phyloP scores from a whole-genome alignment of 2,329 filamentous ascomycete species.

The Ophiostoma australiae region DNA sequence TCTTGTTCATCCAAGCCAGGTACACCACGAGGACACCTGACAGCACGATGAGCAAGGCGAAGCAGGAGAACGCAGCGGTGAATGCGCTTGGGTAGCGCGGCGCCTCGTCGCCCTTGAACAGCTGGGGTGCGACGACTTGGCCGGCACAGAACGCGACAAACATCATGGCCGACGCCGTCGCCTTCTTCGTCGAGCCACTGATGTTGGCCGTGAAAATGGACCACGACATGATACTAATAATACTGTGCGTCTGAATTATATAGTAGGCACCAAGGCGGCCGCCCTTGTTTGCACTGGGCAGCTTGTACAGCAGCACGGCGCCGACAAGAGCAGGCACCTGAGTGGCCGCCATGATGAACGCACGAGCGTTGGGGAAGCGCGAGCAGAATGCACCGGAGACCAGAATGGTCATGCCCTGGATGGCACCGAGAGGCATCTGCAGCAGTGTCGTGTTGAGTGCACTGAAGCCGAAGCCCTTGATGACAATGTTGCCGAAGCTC shows the following conservation, averaged over 20 bases:
- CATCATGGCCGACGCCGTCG: slow-evolving; percentile 51
- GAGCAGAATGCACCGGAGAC: slow-evolving; percentile 48
- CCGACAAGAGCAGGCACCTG: slow-evolving; percentile 49
- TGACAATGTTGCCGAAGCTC: slow-evolving; percentile 42
- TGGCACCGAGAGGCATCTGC: slow-evolving; percentile 59
- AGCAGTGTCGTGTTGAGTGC: slow-evolving; percentile 58
- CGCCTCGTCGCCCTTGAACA: slow-evolving; percentile 51
- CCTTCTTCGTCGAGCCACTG: slow-evolving; percentile 54
- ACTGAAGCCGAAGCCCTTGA: slow-evolving; percentile 58
- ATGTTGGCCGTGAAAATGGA: slow-evolving; percentile 60
- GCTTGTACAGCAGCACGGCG: slow-evolving; percentile 58
- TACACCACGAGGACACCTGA: neutral
- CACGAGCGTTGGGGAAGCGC: slow-evolving; percentile 50
- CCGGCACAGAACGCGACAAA: slow-evolving; percentile 49
- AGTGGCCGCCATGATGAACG: slow-evolving; percentile 27
- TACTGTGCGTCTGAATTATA: slow-evolving; percentile 46
- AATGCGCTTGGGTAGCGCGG: slow-evolving; percentile 56
- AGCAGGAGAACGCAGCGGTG: slow-evolving; percentile 32
- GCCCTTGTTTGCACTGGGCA: slow-evolving; percentile 51
- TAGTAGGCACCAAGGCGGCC: slow-evolving; percentile 60
- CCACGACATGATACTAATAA: slow-evolving; percentile 54
- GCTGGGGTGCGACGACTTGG: slow-evolving; percentile 52
- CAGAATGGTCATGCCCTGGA: slow-evolving; percentile 44
- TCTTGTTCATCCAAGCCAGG: neutral
- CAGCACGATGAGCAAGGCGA: neutral